phyloP scores from a whole-genome alignment of 768 basidiomycete species.

The Hericium erinaceus region DNA sequence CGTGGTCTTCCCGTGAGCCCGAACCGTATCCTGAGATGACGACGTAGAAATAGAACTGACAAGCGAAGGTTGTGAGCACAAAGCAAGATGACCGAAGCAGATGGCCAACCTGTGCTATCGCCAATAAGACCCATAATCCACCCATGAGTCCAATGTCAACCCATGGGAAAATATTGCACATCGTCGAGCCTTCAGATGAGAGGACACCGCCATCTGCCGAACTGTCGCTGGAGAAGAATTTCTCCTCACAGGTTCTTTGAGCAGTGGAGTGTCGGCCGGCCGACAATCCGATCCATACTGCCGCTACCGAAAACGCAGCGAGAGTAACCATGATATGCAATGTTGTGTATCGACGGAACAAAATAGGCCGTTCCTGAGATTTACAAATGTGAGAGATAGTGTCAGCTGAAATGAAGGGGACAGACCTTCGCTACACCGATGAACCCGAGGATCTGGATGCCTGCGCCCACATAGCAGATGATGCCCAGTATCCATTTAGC shows the following conservation, averaged over 20 bases:
- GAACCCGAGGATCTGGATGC: conserved; percentile 75
- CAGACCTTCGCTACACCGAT: conserved; percentile 72
- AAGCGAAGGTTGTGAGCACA: conserved; percentile 17
- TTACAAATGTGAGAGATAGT: neutral
- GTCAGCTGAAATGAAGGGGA: neutral
- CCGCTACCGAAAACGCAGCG: conserved; percentile 66
- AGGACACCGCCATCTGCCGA: conserved; percentile 20
- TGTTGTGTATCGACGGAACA: conserved; percentile 61
- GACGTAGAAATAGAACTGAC: conserved; percentile 39
- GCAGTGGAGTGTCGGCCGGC: conserved; percentile 70
- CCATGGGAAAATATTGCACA: conserved; percentile 91
- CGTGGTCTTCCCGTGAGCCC: conserved; percentile 72
- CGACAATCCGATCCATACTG: conserved; percentile 80
- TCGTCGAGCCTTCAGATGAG: conserved; percentile 47
- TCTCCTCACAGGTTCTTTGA: conserved; percentile 49
- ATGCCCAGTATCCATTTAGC: conserved; percentile 66
- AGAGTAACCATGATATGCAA: conserved; percentile 47
- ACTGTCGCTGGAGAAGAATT: conserved; percentile 37
- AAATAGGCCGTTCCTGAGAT: conserved; percentile 50
- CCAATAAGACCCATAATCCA: conserved; percentile 75
- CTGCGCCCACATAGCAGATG: conserved; percentile 69
- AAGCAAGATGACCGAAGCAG: conserved; percentile 8
- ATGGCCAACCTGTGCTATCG: conserved; percentile 60
- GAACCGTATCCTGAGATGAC: conserved; percentile 57
- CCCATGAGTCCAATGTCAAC: conserved; percentile 89